phyloP scores from a whole-genome alignment of 352 stramenopile genomes.

The Phytophthora hybrid region DNA sequence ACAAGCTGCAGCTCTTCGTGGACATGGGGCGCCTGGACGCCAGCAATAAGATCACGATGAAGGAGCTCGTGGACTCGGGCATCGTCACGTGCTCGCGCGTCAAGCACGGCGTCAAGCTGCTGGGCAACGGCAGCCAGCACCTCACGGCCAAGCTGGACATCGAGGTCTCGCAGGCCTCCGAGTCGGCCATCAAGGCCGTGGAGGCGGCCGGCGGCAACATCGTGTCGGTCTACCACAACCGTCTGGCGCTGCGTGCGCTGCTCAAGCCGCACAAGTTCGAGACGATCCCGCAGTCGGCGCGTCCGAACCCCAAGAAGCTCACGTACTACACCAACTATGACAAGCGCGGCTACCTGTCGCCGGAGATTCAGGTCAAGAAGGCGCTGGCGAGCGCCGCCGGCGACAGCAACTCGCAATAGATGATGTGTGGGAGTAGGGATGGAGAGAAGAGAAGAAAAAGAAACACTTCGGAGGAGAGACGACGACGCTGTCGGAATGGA shows the following conservation, averaged over 20 bases:
- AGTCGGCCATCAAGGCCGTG: conserved; percentile 94
- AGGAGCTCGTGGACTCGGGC: conserved; percentile 88
- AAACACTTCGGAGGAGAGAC: neutral
- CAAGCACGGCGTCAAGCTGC: conserved; percentile 97
- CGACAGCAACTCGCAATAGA: conserved; percentile 58
- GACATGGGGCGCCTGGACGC: conserved; percentile 96
- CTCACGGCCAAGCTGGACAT: conserved; percentile 93
- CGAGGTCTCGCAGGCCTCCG: conserved; percentile 93
- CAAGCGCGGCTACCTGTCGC: conserved; percentile 97
- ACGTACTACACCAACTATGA: conserved; percentile 97
- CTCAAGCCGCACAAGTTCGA: conserved; percentile 98
- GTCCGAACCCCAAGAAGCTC: conserved; percentile 96
- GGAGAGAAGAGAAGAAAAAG: conserved; percentile 22
- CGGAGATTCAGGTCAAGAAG: conserved; percentile 95
- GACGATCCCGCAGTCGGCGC: conserved; percentile 92
- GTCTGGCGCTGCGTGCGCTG: conserved; percentile 93
- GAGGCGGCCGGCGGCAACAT: conserved; percentile 95
- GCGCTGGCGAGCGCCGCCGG: conserved; percentile 48
- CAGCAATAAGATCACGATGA: conserved; percentile 94
- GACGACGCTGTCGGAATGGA: conserved; percentile 23
- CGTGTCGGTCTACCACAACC: conserved; percentile 98
- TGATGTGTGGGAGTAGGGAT: conserved; percentile 16
- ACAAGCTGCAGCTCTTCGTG: conserved; percentile 96
- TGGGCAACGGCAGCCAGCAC: conserved; percentile 88
- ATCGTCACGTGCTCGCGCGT: conserved; percentile 92